Base-by-base conservation (phyloP, 306 rosid species). In the Sesbania bispinosa region DNA sequence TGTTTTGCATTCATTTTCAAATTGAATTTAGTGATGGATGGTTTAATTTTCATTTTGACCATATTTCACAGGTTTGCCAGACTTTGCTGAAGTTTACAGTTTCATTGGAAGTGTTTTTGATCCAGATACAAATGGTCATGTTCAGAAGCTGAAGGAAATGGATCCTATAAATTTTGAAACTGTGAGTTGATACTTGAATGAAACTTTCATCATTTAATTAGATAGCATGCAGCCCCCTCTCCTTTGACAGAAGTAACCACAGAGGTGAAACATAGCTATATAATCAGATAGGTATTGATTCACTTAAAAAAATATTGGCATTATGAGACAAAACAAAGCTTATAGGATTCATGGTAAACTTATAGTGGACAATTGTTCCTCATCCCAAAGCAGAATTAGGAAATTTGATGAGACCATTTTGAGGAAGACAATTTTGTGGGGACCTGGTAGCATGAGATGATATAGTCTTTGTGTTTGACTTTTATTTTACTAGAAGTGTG, bases 121-220 rank as follows among this genome's bases (percentile, higher is more conserved):
- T 83, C 98, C 98, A 7, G 96, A 86, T 41, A 73, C 87, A 16
- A 72, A 86, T 1, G 93, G 85, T 45, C 98, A 86, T 55, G 88
- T 86, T 55, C 84, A 86, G 74, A 93, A 86, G 87, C 87, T 93
- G 69, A 88, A 88, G 80, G 98, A 89, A 86, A 93, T 93, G 98
- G 96, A 89, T 80, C 98, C 98, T 69, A 88, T 93, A 59, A 93
- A 88, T 84, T 90, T 90, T 30, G 96, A 93, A 86, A 90, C 96
- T 54, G 98, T 93, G 72, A 86, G 96, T 86, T 81, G 51, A 48
- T 77, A 83, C 87, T 82, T 81, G 42, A 42, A 41, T 69, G 75
- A 68, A 59, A 50, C 36, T 55, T 73, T 24, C 32, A 57, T 41
- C 45, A 47, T 78, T 62, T 62, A 15, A 36, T 32, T 35, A 41